Percentiles rank a stretch among this genome's conserved stretches.
Evolutionary conservation across 768 basidiomycete genomes (phyloP).

Genomic region (Inosperma sp.): DNA sequence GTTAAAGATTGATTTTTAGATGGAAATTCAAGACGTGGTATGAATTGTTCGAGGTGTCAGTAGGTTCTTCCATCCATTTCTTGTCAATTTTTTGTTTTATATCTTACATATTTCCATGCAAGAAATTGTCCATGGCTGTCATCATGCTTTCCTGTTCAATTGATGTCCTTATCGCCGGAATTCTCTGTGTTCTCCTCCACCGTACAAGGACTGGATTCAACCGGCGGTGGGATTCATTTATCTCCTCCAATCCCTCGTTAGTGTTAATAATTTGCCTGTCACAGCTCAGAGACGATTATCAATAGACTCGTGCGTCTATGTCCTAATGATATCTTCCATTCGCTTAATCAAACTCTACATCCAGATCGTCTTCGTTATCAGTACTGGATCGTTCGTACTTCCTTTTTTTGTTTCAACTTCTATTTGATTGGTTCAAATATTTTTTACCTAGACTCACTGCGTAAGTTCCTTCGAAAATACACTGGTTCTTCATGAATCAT

Average conservation of each 20-base stretch:
- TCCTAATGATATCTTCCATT: no score
- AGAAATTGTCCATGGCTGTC: conserved; percentile 12
- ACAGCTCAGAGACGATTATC: conserved; percentile 22
- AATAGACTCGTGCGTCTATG: conserved; percentile 16
- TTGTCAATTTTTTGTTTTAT: background rate
- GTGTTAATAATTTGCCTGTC: no score
- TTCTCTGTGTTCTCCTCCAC: conserved; percentile 11
- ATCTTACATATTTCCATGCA: background rate
- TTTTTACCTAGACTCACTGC: conserved; percentile 1
- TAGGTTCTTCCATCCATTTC: background rate
- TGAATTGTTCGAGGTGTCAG: background rate
- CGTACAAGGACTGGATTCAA: conserved; percentile 13
- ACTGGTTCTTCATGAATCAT: background rate
- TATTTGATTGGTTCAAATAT: no score
- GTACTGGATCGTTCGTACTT: conserved; percentile 14
- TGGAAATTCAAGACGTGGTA: background rate
- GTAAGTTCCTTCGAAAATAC: background rate
- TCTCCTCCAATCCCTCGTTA: background rate
- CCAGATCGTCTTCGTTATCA: conserved; percentile 22
- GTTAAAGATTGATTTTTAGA: background rate
- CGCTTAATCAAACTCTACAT: background rate
- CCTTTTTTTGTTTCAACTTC: background rate
- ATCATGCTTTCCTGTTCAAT: conserved; percentile 11
- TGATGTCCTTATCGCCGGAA: conserved; percentile 18
- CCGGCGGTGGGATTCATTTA: conserved; percentile 1